Evolutionary conservation across 2,329 filamentous ascomycete species (phyloP).

Genomic region (Westerdykella sp.): DNA sequence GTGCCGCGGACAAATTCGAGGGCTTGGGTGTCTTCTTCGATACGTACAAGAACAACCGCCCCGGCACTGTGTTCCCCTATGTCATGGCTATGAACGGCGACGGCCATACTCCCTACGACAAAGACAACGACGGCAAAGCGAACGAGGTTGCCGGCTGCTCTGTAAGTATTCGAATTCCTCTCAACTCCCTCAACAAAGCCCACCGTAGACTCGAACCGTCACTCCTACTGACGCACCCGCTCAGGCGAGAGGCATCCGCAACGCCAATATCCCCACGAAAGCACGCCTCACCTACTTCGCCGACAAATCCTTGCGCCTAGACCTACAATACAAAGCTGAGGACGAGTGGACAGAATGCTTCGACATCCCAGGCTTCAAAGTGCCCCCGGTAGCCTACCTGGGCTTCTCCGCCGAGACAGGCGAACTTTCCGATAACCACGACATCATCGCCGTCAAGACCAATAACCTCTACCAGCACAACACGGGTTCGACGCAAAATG

Average conservation of each 20-base stretch:
- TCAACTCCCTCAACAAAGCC: background rate
- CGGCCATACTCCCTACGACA: conserved; percentile 81
- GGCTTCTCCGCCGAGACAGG: conserved; percentile 80
- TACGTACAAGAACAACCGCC: conserved; percentile 99
- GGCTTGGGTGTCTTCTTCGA: conserved; percentile 94
- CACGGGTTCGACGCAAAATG: conserved; percentile 19
- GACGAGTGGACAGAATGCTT: conserved; percentile 89
- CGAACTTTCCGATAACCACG: conserved; percentile 95
- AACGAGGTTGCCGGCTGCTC: conserved; percentile 94
- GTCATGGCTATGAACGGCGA: conserved; percentile 98
- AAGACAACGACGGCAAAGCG: conserved; percentile 87
- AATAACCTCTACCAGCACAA: conserved; percentile 78
- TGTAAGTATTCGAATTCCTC: conserved; percentile 37
- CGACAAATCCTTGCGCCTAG: conserved; percentile 83
- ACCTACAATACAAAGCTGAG: conserved; percentile 89
- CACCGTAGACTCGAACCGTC: background rate
- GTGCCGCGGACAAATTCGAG: conserved; percentile 80
- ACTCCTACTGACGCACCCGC: conserved; percentile 9
- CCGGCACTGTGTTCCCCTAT: conserved; percentile 91
- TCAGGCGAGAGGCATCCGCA: conserved; percentile 76
- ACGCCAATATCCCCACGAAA: conserved; percentile 67
- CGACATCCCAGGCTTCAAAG: conserved; percentile 59
- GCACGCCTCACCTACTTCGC: conserved; percentile 91
- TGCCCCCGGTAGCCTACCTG: conserved; percentile 65
- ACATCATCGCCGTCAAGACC: conserved; percentile 80